Evolutionary conservation across 495 filamentous ascomycete genomes (phyloP).

Genomic region (Lepraria neglecta): DNA sequence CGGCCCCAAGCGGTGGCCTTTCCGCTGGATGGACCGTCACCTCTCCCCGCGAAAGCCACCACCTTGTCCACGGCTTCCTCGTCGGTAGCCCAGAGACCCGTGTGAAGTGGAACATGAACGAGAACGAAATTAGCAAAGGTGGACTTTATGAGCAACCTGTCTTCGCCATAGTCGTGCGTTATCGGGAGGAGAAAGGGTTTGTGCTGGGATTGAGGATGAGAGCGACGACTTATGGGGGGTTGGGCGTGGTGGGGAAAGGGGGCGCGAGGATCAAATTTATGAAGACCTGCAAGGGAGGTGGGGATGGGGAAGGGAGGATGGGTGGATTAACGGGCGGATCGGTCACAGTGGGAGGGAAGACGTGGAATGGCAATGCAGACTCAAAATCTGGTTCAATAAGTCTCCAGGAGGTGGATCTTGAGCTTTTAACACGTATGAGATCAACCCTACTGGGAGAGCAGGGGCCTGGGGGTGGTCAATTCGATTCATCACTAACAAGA

Average conservation of each 20-base stretch:
- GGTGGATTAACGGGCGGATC: not conserved
- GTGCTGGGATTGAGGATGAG: slow-evolving; percentile 6
- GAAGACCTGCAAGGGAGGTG: not conserved
- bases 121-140: slow-evolving; percentile 14
- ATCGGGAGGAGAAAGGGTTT: slow-evolving; percentile 1
- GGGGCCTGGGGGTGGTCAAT: not conserved
- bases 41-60: not conserved
- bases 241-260: slow-evolving; percentile 7
- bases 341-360: no score
- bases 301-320: no score
- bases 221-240: slow-evolving; percentile 12
- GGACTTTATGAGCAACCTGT: slow-evolving; percentile 16
- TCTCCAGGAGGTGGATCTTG: not conserved
- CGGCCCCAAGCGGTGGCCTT: not conserved
- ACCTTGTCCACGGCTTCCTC: slow-evolving; percentile 3
- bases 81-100: not conserved
- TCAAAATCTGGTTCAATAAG: not conserved
- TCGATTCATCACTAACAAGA: no score
- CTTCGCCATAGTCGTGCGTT: slow-evolving; percentile 8
- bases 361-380: no score
- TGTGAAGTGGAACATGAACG: slow-evolving; percentile 11
- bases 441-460: not conserved
- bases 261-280: slow-evolving; percentile 9
- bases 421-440: not conserved
- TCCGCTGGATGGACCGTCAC: not conserved